Percentiles rank a stretch among this genome's conserved stretches.
Evolutionary conservation across 371 early-diverging fungal genomes (phyloP).

Genomic region (Cokeromyces recurvatus): DNA sequence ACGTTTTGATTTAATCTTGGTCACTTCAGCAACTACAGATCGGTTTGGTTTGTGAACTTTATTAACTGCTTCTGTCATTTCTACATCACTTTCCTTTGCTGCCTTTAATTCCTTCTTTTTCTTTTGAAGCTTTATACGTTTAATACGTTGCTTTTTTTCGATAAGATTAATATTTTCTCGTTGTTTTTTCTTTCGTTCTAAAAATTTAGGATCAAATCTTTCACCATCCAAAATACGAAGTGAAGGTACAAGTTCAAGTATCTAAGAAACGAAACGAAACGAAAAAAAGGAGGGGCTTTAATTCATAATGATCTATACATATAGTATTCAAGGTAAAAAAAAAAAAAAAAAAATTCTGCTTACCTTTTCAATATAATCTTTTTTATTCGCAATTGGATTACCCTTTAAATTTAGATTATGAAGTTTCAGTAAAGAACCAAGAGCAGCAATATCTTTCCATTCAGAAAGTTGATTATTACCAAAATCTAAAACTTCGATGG

Average conservation of each 20-base stretch:
- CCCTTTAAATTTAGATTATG: constrained; percentile 77
- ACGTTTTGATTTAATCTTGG: constrained; percentile 18
- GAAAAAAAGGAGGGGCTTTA: background rate
- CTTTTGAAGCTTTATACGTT: constrained; percentile 26
- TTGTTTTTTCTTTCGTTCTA: constrained; percentile 62
- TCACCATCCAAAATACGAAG: constrained; percentile 78
- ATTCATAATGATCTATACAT: no score
- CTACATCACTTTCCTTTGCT: constrained; percentile 6
- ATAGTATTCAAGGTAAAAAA: no score
- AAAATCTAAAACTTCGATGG: constrained; percentile 69
- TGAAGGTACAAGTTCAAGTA: constrained; percentile 63
- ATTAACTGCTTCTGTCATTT: constrained; percentile 18
- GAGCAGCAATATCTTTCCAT: constrained; percentile 64
- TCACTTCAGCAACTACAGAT: constrained; percentile 4
- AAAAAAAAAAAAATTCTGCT: no score
- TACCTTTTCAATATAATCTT: constrained; percentile 64
- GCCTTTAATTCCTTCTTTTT: constrained; percentile 27
- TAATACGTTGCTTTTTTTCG: constrained; percentile 37
- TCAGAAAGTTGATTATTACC: constrained; percentile 65
- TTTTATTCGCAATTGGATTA: constrained; percentile 67
- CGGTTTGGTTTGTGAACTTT: no score
- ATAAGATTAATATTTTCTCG: constrained; percentile 32
- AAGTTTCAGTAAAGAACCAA: constrained; percentile 56
- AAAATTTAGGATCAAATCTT: constrained; percentile 75
- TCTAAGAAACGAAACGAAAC: no score